Base-by-base conservation (phyloP, 305 asterid species). In the Solanum hybrid region DNA sequence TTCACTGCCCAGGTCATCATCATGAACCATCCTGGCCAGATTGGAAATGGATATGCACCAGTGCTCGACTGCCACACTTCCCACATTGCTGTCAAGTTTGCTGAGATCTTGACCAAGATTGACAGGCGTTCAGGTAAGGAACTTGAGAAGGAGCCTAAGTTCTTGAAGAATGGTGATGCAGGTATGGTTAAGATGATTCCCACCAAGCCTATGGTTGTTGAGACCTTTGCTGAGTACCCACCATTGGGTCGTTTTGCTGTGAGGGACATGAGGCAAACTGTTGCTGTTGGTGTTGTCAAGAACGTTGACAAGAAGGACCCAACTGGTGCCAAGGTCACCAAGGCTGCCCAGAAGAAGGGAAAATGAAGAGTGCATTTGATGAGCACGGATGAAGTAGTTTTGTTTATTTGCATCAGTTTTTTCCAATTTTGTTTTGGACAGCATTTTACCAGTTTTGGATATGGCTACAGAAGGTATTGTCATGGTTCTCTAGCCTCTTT, bases 171-270 rank as follows among this genome's bases (percentile, higher is more conserved):
- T 11, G 78, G 78, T 71, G 78, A 71, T 71, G 78, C 78, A 26
- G 78, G 78, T 71, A 72, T 71, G 78, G 78, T 71, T 71, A 71
- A 71, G 78, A 71, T 71, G 78, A 71, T 71, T 71, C 78, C 78
- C 78, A 66, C 87, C 66, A 80, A 80, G 87, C 86, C 72, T 32
- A 82, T 82, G 87, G 87, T 82, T 27, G 87, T 82, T 42, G 87
- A 82, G 38, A 82, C 87, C 14, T 82, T 82, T n/a, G 32, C 87
- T 7, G 87, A 82, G 24, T 82, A 82, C 26, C 87, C 87, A 6
- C 87, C 87, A 82, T 56, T 82, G 34, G 87, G 87, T 27, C 64
- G 87, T 38, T 82, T 82, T 42, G 87, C 87, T 26, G 87, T 42
- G 72, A 82, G 87, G n/a, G 87, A 82, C 72, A 82, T 82, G 87